phyloP scores from a whole-genome alignment of 2,329 filamentous ascomycete species.

The Penicillium aurantiogriseum region DNA sequence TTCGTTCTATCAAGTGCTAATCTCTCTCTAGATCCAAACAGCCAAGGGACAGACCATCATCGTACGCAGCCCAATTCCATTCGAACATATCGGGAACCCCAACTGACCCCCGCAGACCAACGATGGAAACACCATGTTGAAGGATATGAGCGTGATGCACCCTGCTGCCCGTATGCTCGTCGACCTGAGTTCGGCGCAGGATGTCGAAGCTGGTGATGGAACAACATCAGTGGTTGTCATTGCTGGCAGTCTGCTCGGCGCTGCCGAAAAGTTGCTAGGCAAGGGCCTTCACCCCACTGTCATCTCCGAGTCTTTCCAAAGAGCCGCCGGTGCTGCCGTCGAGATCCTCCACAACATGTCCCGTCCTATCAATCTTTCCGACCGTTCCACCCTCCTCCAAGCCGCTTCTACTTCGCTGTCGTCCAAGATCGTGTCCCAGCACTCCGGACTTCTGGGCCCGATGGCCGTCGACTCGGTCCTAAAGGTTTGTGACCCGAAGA shows the following conservation, averaged over 20 bases:
- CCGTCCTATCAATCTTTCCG: conserved; percentile 82
- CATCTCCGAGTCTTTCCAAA: conserved; percentile 96
- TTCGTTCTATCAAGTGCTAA: conserved; percentile 22
- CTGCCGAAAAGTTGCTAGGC: conserved; percentile 81
- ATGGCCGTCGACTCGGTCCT: conserved; percentile 98
- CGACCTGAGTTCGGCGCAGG: conserved; percentile 92
- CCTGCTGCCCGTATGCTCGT: conserved; percentile 99
- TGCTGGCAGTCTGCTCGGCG: conserved; percentile 88
- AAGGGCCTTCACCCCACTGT: conserved; percentile 97
- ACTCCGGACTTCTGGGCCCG: conserved; percentile 89
- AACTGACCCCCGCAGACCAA: conserved; percentile 64
- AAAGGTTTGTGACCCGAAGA: conserved; percentile 93
- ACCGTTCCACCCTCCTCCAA: conserved; percentile 87
- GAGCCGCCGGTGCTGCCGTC: conserved; percentile 85
- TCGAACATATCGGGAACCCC: conserved; percentile 7
- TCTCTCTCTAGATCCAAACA: conserved; percentile 69
- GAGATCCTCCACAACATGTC: conserved; percentile 93
- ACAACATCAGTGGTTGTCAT: conserved; percentile 98
- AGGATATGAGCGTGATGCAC: conserved; percentile 98
- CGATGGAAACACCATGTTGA: conserved; percentile 98
- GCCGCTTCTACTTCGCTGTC: conserved; percentile 95
- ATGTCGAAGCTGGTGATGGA: conserved; percentile 97
- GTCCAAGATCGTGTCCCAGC: conserved; percentile 97
- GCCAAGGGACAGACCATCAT: conserved; percentile 97
- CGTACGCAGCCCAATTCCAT: conserved; percentile 40